These are phyloP conservation scores for Tilletiaria anomala DNA, from an alignment of 1,284 basidiomycete genomes.

Conservation along the genomic window DNA sequence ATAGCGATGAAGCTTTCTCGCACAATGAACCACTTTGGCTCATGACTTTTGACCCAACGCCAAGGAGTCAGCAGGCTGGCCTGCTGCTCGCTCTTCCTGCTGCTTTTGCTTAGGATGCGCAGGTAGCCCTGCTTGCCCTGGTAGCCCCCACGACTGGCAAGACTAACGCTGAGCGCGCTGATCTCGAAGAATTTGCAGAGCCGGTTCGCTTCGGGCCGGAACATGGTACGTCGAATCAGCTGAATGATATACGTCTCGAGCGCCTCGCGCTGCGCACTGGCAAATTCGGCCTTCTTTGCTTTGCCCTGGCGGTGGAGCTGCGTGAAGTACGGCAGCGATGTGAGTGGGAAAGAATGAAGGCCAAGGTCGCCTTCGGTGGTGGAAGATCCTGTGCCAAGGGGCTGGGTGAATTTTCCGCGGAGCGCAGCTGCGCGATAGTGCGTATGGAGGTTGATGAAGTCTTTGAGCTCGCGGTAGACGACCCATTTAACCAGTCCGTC, in stretches of 20 bases:
- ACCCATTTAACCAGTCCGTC: conserved; percentile 84
- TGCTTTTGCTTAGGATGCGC: conserved; percentile 38
- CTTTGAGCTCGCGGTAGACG: conserved; percentile 80
- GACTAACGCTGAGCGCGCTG: conserved; percentile 67
- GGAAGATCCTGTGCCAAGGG: conserved; percentile 10
- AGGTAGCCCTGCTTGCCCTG: conserved; percentile 74
- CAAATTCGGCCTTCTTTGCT: conserved; percentile 55
- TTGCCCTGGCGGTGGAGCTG: conserved; percentile 46
- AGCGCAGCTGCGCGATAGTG: conserved; percentile 65
- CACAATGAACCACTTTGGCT: conserved; percentile 80
- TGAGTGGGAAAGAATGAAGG: conserved; percentile 81
- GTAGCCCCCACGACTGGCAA: conserved; percentile 67
- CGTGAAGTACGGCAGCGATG: conserved; percentile 71
- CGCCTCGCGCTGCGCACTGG: conserved; percentile 60
- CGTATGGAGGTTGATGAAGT: conserved; percentile 78
- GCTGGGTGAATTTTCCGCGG: conserved; percentile 12
- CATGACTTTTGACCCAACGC: too few relatives aligned
- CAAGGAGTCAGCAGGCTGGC: too few relatives aligned
- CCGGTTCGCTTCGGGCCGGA: conserved; percentile 82
- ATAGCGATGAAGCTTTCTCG: conserved; percentile 83
- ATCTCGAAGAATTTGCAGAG: conserved; percentile 89
- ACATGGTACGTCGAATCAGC: conserved; percentile 70
- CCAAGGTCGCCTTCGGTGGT: conserved; percentile 45
- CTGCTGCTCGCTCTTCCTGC: conserved; percentile 45
- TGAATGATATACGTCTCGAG: conserved; percentile 79